phyloP scores from a whole-genome alignment of 345 rosid species.

The Brassica nigra region DNA sequence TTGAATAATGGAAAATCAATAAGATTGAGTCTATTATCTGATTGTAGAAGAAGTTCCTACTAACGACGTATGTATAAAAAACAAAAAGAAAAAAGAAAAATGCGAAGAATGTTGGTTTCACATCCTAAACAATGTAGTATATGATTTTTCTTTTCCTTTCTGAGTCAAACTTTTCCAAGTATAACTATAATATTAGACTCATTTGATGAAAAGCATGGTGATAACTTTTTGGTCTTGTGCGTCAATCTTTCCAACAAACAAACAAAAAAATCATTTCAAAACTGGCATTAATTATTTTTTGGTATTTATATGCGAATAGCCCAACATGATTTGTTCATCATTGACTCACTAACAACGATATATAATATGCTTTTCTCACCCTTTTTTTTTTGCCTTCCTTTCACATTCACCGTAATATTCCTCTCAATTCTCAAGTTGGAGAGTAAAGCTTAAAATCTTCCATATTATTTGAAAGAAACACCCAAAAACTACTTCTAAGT shows the following conservation, averaged over 20 bases:
- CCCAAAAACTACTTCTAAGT: slow-evolving; percentile 37
- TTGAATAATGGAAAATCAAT: not conserved
- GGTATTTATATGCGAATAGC: slow-evolving; percentile 34
- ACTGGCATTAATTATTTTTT: slow-evolving; percentile 25
- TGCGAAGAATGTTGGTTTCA: slow-evolving; percentile 30
- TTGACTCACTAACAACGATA: slow-evolving; percentile 26
- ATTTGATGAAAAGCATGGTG: slow-evolving; percentile 29
- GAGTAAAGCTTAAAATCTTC: slow-evolving; percentile 34
- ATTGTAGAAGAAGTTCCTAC: not conserved
- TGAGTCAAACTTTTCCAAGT: not conserved
- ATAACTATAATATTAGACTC: not conserved
- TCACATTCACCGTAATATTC: slow-evolving; percentile 31
- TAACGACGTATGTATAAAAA: not conserved
- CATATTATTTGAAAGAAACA: slow-evolving; percentile 1
- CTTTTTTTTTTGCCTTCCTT: not conserved
- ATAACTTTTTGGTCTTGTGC: slow-evolving; percentile 5
- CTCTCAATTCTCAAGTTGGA: slow-evolving; percentile 20
- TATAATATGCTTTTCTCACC: slow-evolving; percentile 7
- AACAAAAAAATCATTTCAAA: not conserved
- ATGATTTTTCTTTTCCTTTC: not conserved
- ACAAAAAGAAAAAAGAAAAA: not conserved
- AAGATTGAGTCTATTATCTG: not conserved
- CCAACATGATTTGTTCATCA: slow-evolving; percentile 39
- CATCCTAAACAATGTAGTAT: not conserved
- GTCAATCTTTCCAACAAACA: not conserved